Base-by-base conservation (phyloP, 768 basidiomycete genomes). In the Exsudoporus frostii region DNA sequence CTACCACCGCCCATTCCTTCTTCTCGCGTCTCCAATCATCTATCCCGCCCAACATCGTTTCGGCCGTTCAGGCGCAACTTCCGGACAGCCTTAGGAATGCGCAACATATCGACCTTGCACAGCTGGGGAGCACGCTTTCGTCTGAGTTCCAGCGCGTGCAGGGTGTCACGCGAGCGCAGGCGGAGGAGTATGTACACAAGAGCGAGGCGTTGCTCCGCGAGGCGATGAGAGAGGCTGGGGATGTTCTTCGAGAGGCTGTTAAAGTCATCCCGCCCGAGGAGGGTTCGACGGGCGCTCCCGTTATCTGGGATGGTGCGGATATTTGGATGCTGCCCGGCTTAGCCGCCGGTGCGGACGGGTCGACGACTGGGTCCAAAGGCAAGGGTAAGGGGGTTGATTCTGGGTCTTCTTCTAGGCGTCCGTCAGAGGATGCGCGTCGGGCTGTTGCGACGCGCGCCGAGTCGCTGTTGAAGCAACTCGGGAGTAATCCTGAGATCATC, bases 211-310 rank as follows among this genome's bases (percentile, higher is more conserved):
- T 86, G 32, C 66, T 88, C 29, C 76, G 81, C 37, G 86, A 85
- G 53, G 88, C 84, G 2, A 79, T 90, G 61, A 86, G 83, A 62
- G 90, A 91, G 62, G 88, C 90, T 7, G 81, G 89, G 51, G 92
- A 89, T 57, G 85, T 87, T 15, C 73, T 95, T 10, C 84, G 79
- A 48, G 94, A 98, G 45, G 92, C 91, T 11, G 92, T 98, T 62
- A 95, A 94, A 68, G 88, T 97, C 46, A 77, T 98, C 14, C 95
- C 94, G 0, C 94, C 94, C 1, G 85, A 88, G 34, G 79, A 79
- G 40, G 66, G 60, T 7, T 22, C 65, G 14, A 45, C 55, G 41
- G 63, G 70, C 2, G 57, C 62, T 30, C 65, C 70, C 4, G 64
- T 85, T 25, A 59, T 82, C 39, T 95, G 92, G 92, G 93, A 95